phyloP scores from a whole-genome alignment of 192 early-diverging fungal species.

The Chytriomyces confervae region DNA sequence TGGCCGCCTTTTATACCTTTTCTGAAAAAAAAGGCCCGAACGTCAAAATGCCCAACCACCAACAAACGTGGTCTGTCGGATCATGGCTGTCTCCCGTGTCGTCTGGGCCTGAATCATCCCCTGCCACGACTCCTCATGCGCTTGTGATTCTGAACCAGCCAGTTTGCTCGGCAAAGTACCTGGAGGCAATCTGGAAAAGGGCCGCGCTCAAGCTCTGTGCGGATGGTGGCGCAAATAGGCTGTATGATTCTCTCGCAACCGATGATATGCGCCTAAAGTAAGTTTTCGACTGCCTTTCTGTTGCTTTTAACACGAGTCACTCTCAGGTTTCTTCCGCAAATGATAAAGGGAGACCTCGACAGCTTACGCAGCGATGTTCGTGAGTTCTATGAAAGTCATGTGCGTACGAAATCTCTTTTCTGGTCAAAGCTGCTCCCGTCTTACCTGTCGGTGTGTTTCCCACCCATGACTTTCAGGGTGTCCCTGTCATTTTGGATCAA shows the following conservation, averaged over 20 bases:
- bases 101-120: background rate
- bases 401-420: slow-evolving; percentile 14
- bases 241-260: slow-evolving; percentile 71
- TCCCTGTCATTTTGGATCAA: slow-evolving; percentile 47
- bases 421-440: slow-evolving; percentile 13
- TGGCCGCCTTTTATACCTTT: background rate
- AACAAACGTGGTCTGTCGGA: background rate
- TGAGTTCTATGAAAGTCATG: slow-evolving; percentile 68
- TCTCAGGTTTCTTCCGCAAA: slow-evolving; percentile 73
- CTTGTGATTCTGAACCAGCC: slow-evolving; percentile 82
- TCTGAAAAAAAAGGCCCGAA: background rate
- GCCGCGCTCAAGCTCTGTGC: slow-evolving; percentile 72
- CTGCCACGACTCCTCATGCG: slow-evolving; percentile 24
- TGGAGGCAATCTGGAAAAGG: slow-evolving; percentile 38
- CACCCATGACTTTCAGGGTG: slow-evolving; percentile 50
- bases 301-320: too few species aligned
- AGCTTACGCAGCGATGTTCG: slow-evolving; percentile 68
- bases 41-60: background rate
- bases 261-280: slow-evolving; percentile 53
- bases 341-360: slow-evolving; percentile 87
- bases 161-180: slow-evolving; percentile 38
- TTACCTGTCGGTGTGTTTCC: background rate
- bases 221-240: slow-evolving; percentile 89
- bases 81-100: background rate
- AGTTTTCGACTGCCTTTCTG: background rate